phyloP scores from a whole-genome alignment of 2,329 filamentous ascomycete genomes.

The Fusarium praegraminearum region DNA sequence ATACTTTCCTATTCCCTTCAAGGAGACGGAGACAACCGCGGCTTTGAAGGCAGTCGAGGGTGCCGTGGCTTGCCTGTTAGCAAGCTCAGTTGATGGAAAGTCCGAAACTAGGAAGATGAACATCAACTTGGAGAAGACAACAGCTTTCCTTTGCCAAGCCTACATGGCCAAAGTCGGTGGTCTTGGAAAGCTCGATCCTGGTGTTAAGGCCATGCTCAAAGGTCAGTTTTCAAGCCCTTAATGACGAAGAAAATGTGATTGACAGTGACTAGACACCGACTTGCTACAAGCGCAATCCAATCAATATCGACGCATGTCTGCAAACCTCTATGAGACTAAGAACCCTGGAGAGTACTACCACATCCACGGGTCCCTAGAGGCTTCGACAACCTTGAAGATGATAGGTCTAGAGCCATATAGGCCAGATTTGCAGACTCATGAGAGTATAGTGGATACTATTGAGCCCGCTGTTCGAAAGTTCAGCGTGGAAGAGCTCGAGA shows the following conservation, averaged over 20 bases:
- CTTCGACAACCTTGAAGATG: slow-evolving; percentile 76
- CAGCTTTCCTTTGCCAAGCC: slow-evolving; percentile 57
- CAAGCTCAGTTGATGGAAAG: slow-evolving; percentile 42
- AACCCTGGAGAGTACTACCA: slow-evolving; percentile 77
- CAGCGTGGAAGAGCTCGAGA: slow-evolving; percentile 67
- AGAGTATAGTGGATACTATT: slow-evolving; percentile 69
- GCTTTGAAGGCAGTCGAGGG: slow-evolving; percentile 60
- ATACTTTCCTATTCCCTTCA: slow-evolving; percentile 62
- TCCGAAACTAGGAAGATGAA: slow-evolving; percentile 39
- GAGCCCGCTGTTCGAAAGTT: slow-evolving; percentile 69
- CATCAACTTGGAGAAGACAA: slow-evolving; percentile 56
- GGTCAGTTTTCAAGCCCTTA: slow-evolving; percentile 32
- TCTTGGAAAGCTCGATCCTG: slow-evolving; percentile 53
- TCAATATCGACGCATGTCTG: slow-evolving; percentile 77
- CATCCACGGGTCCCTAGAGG: slow-evolving; percentile 80
- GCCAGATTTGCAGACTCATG: slow-evolving; percentile 71
- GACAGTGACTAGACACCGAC: slow-evolving; percentile 71
- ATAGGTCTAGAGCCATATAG: slow-evolving; percentile 73
- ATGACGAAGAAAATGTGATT: background rate
- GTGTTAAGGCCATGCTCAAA: slow-evolving; percentile 51
- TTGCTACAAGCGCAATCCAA: slow-evolving; percentile 77
- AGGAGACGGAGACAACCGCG: slow-evolving; percentile 59
- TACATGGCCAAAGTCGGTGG: slow-evolving; percentile 55
- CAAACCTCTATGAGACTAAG: slow-evolving; percentile 77
- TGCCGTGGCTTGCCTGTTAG: slow-evolving; percentile 50